These are phyloP conservation scores for Lachancea waltii DNA, from an alignment of 805 yeast species.

Conservation along the genomic window DNA sequence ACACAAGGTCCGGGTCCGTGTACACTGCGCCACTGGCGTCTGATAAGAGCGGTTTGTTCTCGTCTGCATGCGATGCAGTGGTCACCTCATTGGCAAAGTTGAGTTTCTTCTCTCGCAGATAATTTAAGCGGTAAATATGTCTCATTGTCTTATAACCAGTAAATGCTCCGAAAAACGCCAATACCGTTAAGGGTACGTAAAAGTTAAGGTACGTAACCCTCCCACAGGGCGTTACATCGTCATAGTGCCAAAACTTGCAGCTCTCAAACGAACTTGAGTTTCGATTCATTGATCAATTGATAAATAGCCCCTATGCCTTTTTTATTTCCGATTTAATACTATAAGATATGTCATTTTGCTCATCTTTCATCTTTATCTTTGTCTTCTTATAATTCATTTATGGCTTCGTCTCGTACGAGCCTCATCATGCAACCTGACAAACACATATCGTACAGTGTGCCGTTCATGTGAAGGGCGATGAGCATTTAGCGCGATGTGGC, in stretches of 20 bases:
- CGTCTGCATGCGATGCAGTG: conserved; percentile 12
- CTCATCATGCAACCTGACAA: no score
- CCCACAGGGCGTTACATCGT: conserved; percentile 53
- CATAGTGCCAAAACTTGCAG: conserved; percentile 46
- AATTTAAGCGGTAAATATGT: conserved; percentile 19
- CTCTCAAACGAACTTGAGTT: not conserved
- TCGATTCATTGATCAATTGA: conserved; percentile 1
- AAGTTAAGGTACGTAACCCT: conserved; percentile 37
- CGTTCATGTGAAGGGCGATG: not conserved
- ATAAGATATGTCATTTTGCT: no score
- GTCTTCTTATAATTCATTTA: not conserved
- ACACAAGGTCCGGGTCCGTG: conserved; percentile 10
- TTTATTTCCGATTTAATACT: not conserved
- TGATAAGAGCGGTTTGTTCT: conserved; percentile 20
- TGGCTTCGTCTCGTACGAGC: not conserved
- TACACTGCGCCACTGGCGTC: conserved; percentile 9
- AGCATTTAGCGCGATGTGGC: no score
- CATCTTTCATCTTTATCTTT: not conserved
- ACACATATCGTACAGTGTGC: not conserved
- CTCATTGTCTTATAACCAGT: conserved; percentile 14
- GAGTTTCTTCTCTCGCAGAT: conserved; percentile 13
- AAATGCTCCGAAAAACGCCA: conserved; percentile 8
- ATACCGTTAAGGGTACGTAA: conserved; percentile 20
- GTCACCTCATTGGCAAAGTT: conserved; percentile 18
- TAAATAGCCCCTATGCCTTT: not conserved